A percentile compares a stretch with the other conserved stretches of the same genome.
phyloP scores from a whole-genome alignment of 345 rosid species.

The Rhodamnia rubescens region DNA sequence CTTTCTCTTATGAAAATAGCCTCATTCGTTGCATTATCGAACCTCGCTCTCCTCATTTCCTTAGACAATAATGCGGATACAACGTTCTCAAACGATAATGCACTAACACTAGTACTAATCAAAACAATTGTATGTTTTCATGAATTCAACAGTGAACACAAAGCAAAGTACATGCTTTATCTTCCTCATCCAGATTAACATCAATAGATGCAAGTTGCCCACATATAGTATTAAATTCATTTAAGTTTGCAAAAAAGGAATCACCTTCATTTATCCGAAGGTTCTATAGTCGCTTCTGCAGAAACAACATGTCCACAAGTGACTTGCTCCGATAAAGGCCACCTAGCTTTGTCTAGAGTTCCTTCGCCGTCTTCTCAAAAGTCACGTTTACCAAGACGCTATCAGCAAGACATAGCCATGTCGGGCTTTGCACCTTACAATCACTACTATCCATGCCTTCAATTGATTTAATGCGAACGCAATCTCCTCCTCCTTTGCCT shows the following conservation, averaged over 20 bases:
- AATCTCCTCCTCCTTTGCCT: neutral
- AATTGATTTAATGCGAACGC: neutral
- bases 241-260: neutral
- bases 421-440: neutral
- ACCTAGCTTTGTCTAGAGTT: neutral
- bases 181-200: neutral
- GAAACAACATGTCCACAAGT: neutral
- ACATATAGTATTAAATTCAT: neutral
- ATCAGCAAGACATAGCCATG: neutral
- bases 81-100: neutral
- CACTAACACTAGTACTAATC: neutral
- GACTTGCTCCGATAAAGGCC: neutral
- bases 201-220: neutral
- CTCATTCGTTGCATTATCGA: accelerated
- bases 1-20: neutral
- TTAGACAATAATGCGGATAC: neutral
- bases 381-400: neutral
- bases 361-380: neutral
- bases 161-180: neutral
- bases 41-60: accelerated
- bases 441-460: neutral
- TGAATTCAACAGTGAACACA: neutral
- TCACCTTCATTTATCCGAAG: neutral
- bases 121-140: neutral
- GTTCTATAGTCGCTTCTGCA: neutral